Conservation (phyloP, 768 basidiomycete genomes). For the Aureoboletus auriporus region DNA sequence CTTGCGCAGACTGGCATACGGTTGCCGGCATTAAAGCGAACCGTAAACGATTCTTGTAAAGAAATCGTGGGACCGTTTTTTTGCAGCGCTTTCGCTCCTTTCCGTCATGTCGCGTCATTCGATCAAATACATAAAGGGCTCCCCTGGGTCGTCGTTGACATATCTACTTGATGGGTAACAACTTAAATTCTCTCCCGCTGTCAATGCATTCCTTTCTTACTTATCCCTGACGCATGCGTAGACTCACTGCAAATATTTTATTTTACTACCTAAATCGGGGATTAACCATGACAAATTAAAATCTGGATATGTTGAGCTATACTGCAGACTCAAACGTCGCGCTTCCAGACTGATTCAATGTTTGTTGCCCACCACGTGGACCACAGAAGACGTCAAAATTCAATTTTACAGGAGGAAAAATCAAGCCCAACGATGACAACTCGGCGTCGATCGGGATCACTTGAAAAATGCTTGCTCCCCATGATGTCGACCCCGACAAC, state of each 20-base stretch:
- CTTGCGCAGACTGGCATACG: too few species aligned
- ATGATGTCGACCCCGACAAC: slow-evolving; percentile 32
- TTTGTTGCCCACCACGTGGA: slow-evolving; percentile 26
- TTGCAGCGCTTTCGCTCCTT: not conserved
- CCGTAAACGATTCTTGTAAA: slow-evolving; percentile 2
- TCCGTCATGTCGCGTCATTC: not conserved
- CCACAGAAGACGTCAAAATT: slow-evolving; percentile 45
- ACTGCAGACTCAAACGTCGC: too few species aligned
- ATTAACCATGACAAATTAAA: slow-evolving; percentile 7
- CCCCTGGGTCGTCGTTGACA: not conserved
- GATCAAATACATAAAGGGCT: not conserved
- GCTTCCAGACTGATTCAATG: too few species aligned
- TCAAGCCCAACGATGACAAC: slow-evolving; percentile 64
- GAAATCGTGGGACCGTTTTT: slow-evolving; percentile 4
- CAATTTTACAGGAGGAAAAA: slow-evolving; percentile 88
- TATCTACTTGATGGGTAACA: not conserved
- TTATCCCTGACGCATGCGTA: too few species aligned
- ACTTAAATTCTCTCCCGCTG: not conserved
- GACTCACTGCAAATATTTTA: too few species aligned
- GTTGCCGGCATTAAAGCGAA: slow-evolving; percentile 7
- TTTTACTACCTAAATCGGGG: slow-evolving; percentile 2
- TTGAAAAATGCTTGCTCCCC: not conserved
- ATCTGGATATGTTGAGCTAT: not conserved
- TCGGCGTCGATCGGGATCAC: slow-evolving; percentile 69
- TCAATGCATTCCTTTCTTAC: not conserved